Conservation (phyloP, 805 yeast species). For the Suhomyces kilbournensis region DNA sequence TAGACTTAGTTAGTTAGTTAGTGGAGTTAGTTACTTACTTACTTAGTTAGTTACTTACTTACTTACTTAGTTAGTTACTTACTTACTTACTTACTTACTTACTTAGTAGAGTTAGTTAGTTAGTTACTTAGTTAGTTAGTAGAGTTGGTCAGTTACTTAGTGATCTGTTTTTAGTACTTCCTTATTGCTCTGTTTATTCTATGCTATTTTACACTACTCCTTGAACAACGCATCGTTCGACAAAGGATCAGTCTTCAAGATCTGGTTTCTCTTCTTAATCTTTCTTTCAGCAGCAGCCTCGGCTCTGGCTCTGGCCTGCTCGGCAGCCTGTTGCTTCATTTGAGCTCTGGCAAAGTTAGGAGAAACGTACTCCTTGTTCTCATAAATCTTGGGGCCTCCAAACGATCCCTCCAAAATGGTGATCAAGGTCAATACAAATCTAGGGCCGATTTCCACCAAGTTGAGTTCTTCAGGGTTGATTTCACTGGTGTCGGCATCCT, state of each 20-base stretch:
- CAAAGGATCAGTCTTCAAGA: slow-evolving; percentile 76
- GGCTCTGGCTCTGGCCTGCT: slow-evolving; percentile 70
- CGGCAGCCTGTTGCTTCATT: slow-evolving; percentile 73
- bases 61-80: too few species aligned
- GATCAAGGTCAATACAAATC: slow-evolving; percentile 89
- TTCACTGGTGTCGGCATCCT: slow-evolving; percentile 47
- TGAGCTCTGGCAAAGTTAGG: slow-evolving; percentile 96
- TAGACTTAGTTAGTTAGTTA: too few species aligned
- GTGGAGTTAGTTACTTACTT: too few species aligned
- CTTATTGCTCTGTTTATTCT: too few species aligned
- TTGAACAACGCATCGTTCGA: slow-evolving; percentile 74
- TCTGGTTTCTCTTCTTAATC: slow-evolving; percentile 69
- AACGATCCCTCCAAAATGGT: slow-evolving; percentile 94
- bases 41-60: too few species aligned
- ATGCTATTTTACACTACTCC: too few species aligned
- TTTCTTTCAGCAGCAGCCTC: slow-evolving; percentile 77
- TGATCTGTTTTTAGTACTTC: too few species aligned
- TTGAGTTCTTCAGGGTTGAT: slow-evolving; percentile 57
- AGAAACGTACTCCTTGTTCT: slow-evolving; percentile 93
- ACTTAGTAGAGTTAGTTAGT: too few species aligned
- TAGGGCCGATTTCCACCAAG: slow-evolving; percentile 93
- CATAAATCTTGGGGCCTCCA: slow-evolving; percentile 96
- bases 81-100: too few species aligned
- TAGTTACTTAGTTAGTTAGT: too few species aligned
- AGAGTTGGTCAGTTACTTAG: too few species aligned